Conservation (phyloP, 495 filamentous ascomycete genomes). For the Penicillium daleae region DNA sequence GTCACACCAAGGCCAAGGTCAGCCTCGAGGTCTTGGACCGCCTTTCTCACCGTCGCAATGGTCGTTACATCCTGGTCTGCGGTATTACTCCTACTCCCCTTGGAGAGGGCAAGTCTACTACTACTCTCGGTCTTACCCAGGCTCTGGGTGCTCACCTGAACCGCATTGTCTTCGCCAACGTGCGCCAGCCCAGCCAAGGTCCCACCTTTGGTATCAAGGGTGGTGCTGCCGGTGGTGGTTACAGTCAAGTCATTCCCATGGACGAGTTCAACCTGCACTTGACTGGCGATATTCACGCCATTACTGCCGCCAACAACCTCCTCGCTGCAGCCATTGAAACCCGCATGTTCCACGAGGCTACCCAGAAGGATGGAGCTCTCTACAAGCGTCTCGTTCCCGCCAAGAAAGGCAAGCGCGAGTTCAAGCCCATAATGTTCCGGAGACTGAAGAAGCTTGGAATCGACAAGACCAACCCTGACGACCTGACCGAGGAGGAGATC, state of each 20-base stretch:
- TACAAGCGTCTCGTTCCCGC: constrained; percentile 86
- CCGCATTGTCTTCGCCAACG: constrained; percentile 90
- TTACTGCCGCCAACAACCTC: constrained; percentile 96
- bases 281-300: constrained; percentile 97
- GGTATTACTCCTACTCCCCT: constrained; percentile 98
- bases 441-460: constrained; percentile 94
- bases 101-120: constrained; percentile 97
- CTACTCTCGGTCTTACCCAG: constrained; percentile 94
- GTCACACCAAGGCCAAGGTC: constrained; percentile 93
- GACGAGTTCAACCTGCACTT: constrained; percentile 98
- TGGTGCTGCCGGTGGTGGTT: constrained; percentile 93
- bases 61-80: constrained; percentile 87
- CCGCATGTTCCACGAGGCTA: constrained; percentile 95
- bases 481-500: constrained; percentile 88
- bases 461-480: constrained; percentile 88
- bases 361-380: constrained; percentile 87
- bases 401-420: constrained; percentile 87
- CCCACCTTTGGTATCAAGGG: constrained; percentile 99
- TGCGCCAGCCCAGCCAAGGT: constrained; percentile 94
- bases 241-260: constrained; percentile 99
- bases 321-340: constrained; percentile 98
- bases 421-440: constrained; percentile 87
- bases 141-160: constrained; percentile 90
- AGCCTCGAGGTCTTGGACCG: constrained; percentile 80
- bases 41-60: constrained; percentile 82